Evolutionary conservation across 2,329 filamentous ascomycete species (phyloP).

Genomic region (Colletotrichum sp.): DNA sequence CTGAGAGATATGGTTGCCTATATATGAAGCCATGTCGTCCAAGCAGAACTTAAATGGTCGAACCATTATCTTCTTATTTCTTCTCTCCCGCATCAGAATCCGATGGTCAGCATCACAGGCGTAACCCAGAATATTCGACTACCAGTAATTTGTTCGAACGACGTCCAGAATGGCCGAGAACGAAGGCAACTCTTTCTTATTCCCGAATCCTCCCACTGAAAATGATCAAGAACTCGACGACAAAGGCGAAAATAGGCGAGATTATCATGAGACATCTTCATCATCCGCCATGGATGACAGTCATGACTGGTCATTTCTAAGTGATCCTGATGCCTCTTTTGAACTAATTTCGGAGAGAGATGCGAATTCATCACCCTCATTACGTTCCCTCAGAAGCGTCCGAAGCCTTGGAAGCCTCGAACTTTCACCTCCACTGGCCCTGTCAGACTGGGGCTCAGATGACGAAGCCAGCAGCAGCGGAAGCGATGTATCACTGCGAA

Average conservation of each 20-base stretch:
- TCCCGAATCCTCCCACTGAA: background rate
- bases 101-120: background rate
- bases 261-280: background rate
- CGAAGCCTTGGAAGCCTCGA: background rate
- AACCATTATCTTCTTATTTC: background rate
- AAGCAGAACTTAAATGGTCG: background rate
- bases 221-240: background rate
- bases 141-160: background rate
- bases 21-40: background rate
- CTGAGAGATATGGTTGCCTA: background rate
- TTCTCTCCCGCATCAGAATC: background rate
- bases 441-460: background rate
- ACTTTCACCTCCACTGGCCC: background rate
- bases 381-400: background rate
- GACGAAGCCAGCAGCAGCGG: background rate
- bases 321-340: background rate
- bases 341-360: background rate
- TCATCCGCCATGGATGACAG: background rate
- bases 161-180: background rate
- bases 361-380: background rate
- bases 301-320: background rate
- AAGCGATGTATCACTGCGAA: background rate
- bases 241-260: background rate
- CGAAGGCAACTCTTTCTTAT: background rate
- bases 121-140: background rate